phyloP scores from a whole-genome alignment of 176 grass and related monocot genomes.

The Eleusine indica region DNA sequence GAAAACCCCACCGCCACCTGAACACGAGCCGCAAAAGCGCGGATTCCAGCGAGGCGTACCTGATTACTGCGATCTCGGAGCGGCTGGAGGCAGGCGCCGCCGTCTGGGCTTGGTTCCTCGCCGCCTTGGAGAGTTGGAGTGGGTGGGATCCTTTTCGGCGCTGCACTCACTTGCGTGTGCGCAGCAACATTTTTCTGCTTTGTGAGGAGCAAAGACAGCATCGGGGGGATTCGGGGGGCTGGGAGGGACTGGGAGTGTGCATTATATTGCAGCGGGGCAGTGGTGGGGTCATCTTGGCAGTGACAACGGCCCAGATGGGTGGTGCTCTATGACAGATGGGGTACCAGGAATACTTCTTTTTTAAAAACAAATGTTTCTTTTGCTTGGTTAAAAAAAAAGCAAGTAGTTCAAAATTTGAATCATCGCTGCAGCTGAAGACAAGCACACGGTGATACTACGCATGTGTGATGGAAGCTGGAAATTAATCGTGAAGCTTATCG shows the following conservation, averaged over 20 bases:
- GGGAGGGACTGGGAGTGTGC: too few species aligned
- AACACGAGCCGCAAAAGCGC: background rate
- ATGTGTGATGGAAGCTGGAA: too few species aligned
- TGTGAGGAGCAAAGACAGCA: background rate
- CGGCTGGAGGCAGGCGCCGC: background rate
- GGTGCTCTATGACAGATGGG: background rate
- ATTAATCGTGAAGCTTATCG: too few species aligned
- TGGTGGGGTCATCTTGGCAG: background rate
- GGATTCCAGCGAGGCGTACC: background rate
- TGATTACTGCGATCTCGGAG: background rate
- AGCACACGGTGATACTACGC: too few species aligned
- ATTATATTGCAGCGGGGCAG: background rate
- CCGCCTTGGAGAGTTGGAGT: background rate
- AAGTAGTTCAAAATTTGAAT: too few species aligned
- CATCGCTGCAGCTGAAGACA: too few species aligned
- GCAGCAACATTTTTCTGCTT: background rate
- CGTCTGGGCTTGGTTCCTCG: background rate
- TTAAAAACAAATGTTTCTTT: too few species aligned
- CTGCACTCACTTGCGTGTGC: background rate
- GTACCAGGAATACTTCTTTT: background rate
- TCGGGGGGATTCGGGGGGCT: background rate
- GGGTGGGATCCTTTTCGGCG: background rate
- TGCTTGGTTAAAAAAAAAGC: too few species aligned
- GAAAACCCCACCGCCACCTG: background rate
- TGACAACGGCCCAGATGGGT: background rate